Conservation (phyloP, 2,329 filamentous ascomycete genomes). For the Celoporthe dispersa region DNA sequence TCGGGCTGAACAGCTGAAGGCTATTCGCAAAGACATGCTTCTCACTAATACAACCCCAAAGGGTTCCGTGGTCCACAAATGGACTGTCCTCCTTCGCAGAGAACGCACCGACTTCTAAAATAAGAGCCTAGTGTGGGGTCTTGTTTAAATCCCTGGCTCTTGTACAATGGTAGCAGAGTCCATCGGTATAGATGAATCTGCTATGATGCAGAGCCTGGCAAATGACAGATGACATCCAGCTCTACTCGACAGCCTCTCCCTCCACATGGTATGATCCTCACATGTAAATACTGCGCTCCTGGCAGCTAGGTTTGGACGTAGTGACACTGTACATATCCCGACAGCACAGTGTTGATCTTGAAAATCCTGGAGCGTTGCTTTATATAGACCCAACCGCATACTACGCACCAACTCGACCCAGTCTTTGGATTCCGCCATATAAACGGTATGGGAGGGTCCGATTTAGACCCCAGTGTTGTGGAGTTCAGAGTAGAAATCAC, state of each 20-base stretch:
- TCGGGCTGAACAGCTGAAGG: too few species aligned
- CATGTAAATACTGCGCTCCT: not conserved
- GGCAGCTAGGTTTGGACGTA: not conserved
- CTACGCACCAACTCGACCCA: not conserved
- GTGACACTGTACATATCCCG: not conserved
- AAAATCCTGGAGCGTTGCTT: not conserved
- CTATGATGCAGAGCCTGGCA: not conserved
- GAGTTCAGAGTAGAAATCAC: not conserved
- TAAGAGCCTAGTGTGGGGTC: not conserved
- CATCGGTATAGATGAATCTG: not conserved
- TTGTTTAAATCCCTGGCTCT: not conserved
- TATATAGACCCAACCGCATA: conserved; percentile 9
- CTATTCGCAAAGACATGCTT: too few species aligned
- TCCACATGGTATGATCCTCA: not conserved
- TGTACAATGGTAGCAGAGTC: not conserved
- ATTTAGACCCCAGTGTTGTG: not conserved
- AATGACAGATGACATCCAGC: not conserved
- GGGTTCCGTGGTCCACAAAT: not conserved
- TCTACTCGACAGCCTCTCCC: not conserved
- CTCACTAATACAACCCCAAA: not conserved
- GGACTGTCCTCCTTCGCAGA: too few species aligned
- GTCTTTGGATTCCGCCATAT: too few species aligned
- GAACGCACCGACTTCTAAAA: too few species aligned
- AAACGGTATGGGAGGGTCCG: too few species aligned
- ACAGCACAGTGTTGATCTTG: not conserved